A percentile compares a stretch with the other conserved stretches of the same genome.
Conservation (phyloP, 2,329 filamentous ascomycete species). For the Epichloe typhina region DNA sequence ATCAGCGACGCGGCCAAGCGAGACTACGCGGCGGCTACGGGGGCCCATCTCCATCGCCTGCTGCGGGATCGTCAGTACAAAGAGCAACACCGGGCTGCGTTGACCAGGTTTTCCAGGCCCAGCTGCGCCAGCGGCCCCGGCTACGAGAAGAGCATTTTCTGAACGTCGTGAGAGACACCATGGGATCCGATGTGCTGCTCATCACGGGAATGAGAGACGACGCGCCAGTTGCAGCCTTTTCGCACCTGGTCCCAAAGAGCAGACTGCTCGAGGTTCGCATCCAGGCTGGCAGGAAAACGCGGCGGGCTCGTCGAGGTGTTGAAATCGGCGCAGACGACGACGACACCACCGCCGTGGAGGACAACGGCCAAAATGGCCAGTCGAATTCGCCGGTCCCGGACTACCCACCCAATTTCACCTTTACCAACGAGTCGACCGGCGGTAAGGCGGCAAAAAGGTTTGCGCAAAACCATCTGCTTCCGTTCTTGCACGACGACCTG, state of each 20-base stretch:
- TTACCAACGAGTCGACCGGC: conserved; percentile 35
- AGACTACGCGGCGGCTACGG: conserved; percentile 36
- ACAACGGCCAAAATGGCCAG: conserved; percentile 11
- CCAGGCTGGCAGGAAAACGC: conserved; percentile 23
- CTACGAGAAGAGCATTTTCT: conserved; percentile 40
- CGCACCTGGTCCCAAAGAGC: conserved; percentile 38
- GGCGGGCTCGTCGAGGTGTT: conserved; percentile 20
- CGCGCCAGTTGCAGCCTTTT: conserved; percentile 38
- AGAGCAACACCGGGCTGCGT: conserved; percentile 39
- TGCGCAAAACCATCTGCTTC: conserved; percentile 23
- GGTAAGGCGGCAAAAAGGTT: conserved; percentile 25
- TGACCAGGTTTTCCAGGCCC: conserved; percentile 39
- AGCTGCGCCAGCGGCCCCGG: conserved; percentile 27
- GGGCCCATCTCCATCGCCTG: conserved; percentile 34
- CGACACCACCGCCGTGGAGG: neutral
- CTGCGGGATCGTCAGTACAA: conserved; percentile 45
- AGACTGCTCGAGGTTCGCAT: conserved; percentile 42
- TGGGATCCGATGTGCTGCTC: conserved; percentile 39
- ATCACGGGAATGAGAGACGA: conserved; percentile 52
- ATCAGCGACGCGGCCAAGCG: conserved; percentile 46
- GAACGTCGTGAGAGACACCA: conserved; percentile 25
- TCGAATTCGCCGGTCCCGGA: neutral
- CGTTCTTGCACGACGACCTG: conserved; percentile 20
- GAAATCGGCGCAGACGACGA: neutral
- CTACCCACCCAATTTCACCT: conserved; percentile 30